Evolutionary conservation across 352 stramenopile genomes (phyloP).

Genomic region (Pythium apleroticum): DNA sequence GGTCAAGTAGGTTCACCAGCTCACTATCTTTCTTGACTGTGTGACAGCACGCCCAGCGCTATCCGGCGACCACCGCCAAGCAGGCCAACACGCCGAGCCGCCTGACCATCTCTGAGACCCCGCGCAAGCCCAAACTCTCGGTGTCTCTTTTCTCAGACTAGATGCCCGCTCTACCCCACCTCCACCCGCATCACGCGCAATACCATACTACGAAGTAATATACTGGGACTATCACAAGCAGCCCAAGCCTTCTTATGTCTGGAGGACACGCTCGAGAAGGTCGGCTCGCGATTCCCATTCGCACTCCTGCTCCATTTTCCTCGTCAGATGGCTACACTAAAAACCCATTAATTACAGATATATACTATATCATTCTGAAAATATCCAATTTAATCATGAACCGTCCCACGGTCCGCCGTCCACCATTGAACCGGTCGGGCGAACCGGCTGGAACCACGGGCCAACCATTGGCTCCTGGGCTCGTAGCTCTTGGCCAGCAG

Average conservation of each 20-base stretch:
- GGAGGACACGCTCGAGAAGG: too few relatives aligned
- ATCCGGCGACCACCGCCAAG: conserved; percentile 12
- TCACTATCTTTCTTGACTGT: not conserved
- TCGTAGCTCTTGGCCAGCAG: conserved; percentile 6
- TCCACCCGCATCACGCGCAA: too few relatives aligned
- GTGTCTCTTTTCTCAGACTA: conserved; percentile 24
- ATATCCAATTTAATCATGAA: not conserved
- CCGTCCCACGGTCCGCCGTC: not conserved
- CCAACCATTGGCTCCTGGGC: conserved; percentile 32
- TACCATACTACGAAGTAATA: too few relatives aligned
- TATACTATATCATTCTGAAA: conserved; percentile 2
- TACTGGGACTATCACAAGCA: too few relatives aligned
- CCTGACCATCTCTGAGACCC: conserved; percentile 19
- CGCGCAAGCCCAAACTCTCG: conserved; percentile 28
- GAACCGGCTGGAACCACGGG: not conserved
- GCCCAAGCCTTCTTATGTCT: too few relatives aligned
- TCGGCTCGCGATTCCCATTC: too few relatives aligned
- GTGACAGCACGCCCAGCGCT: conserved; percentile 15
- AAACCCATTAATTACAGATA: conserved; percentile 5
- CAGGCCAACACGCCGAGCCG: conserved; percentile 11
- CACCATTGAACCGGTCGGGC: conserved; percentile 24
- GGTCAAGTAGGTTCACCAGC: not conserved
- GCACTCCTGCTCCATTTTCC: too few relatives aligned
- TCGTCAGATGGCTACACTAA: conserved; percentile 18
- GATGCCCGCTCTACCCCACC: not conserved